Evolutionary conservation across 2,329 filamentous ascomycete species (phyloP).

Genomic region (Saccharata proteae): DNA sequence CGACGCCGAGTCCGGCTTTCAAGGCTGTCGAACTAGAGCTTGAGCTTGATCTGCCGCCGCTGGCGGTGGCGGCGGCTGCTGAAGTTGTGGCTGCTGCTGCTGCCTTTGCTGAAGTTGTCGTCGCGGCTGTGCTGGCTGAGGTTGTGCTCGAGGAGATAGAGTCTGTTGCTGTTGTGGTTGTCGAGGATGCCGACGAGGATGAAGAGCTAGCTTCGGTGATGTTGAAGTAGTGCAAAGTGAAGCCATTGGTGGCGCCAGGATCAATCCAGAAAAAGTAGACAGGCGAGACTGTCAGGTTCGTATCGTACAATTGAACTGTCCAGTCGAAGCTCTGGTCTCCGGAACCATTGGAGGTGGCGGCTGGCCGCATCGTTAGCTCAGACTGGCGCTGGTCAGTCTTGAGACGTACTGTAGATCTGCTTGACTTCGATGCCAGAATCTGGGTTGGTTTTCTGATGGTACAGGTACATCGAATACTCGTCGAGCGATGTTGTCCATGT

Average conservation of each 20-base stretch:
- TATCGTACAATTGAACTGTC: slow-evolving; percentile 1
- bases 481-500: slow-evolving; percentile 2
- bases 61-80: no score
- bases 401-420: background rate
- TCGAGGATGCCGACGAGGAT: background rate
- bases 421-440: background rate
- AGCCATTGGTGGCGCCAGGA: background rate
- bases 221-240: slow-evolving; percentile 5
- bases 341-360: background rate
- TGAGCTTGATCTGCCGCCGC: no score
- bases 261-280: slow-evolving; percentile 2
- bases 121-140: background rate
- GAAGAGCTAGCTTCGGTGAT: slow-evolving; percentile 1
- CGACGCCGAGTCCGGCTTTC: slow-evolving; percentile 1
- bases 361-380: background rate
- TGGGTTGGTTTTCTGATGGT: slow-evolving; percentile 1
- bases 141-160: background rate
- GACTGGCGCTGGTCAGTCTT: background rate
- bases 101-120: background rate
- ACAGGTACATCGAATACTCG: background rate
- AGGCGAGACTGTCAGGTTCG: background rate
- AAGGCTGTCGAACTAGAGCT: background rate
- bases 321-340: slow-evolving; percentile 3
- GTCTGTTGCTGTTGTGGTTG: no score
- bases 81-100: background rate